These are phyloP conservation scores for Pterocarpus macrocarpus DNA, from an alignment of 306 rosid genomes.

Conservation along the genomic window DNA sequence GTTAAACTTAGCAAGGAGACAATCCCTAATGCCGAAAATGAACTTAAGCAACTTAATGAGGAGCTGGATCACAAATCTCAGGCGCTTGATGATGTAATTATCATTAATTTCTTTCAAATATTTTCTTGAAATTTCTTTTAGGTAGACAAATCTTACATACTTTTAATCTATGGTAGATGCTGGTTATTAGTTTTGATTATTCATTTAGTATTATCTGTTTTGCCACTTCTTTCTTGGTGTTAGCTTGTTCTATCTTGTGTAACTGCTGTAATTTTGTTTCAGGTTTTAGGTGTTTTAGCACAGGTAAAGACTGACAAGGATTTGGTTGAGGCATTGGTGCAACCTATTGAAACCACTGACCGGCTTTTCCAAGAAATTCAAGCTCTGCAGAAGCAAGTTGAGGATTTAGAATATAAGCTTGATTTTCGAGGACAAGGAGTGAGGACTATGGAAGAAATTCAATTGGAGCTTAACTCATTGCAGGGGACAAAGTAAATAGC, in stretches of 20 bases:
- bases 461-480: constrained; percentile 71
- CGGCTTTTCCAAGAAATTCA: constrained; percentile 73
- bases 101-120: constrained; percentile 8
- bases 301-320: constrained; percentile 86
- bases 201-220: constrained; percentile 4
- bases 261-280: constrained; percentile 30
- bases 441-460: constrained; percentile 78
- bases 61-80: constrained; percentile 80
- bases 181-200: constrained; percentile 22
- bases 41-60: constrained; percentile 65
- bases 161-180: background rate
- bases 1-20: constrained; percentile 77
- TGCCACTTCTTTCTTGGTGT: background rate
- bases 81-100: constrained; percentile 85
- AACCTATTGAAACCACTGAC: constrained; percentile 82
- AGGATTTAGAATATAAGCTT: constrained; percentile 78
- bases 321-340: constrained; percentile 69
- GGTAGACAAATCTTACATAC: constrained; percentile 3
- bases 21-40: constrained; percentile 82
- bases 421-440: constrained; percentile 74
- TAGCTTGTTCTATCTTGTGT: constrained; percentile 22
- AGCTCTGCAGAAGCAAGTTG: constrained; percentile 67
- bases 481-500: constrained; percentile 70
- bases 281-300: constrained; percentile 86
- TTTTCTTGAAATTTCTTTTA: constrained; percentile 44